Evolutionary conservation across 352 stramenopile genomes (phyloP).

Genomic region (Phytophthora citrophthora): DNA sequence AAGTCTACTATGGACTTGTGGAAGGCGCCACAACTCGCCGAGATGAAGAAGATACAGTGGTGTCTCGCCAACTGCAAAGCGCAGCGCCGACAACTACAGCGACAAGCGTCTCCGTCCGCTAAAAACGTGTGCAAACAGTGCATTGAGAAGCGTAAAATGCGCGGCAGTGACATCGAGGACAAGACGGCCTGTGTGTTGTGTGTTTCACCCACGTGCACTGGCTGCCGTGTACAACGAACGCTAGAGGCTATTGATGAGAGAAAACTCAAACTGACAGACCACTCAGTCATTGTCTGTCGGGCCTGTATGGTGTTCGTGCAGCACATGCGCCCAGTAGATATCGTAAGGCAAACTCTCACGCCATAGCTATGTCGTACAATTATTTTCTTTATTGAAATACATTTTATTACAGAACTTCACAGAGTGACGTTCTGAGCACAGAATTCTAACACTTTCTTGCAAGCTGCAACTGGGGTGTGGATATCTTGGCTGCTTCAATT

Average conservation of each 20-base stretch:
- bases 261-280: conserved; percentile 23
- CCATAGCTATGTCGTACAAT: conserved; percentile 12
- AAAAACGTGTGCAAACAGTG: conserved; percentile 26
- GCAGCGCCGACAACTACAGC: conserved; percentile 27
- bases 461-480: no score
- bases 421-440: no score
- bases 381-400: no score
- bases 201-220: conserved; percentile 26
- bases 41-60: conserved; percentile 44
- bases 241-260: conserved; percentile 27
- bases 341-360: conserved; percentile 18
- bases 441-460: no score
- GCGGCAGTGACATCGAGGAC: conserved; percentile 17
- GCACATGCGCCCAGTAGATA: conserved; percentile 32
- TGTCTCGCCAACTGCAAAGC: conserved; percentile 29
- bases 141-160: conserved; percentile 25
- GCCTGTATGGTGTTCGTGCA: conserved; percentile 32
- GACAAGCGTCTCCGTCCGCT: conserved; percentile 18
- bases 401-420: no score
- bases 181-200: conserved; percentile 28
- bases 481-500: no score
- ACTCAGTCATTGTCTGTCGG: conserved; percentile 26
- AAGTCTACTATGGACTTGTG: conserved; percentile 28
- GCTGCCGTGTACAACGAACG: conserved; percentile 29
- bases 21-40: conserved; percentile 22